These are phyloP conservation scores for Aspergillus hiratsukae DNA, from an alignment of 2,329 filamentous ascomycete genomes.

Conservation along the genomic window DNA sequence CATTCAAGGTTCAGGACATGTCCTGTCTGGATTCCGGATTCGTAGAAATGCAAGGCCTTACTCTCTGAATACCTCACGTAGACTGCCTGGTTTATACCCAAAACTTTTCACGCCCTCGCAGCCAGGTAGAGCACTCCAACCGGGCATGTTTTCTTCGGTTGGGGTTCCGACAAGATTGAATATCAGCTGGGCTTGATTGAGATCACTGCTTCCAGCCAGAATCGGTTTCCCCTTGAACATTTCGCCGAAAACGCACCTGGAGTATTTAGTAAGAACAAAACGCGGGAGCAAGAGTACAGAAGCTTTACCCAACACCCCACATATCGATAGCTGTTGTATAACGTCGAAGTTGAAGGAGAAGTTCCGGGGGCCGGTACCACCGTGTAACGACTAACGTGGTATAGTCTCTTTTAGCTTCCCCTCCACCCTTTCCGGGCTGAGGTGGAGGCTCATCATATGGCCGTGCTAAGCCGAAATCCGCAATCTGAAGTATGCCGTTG, in stretches of 20 bases:
- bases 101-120: constrained; percentile 67
- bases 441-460: constrained; percentile 86
- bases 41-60: constrained; percentile 33
- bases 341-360: constrained; percentile 77
- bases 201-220: constrained; percentile 80
- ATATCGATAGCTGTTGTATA: constrained; percentile 98
- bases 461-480: constrained; percentile 90
- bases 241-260: constrained; percentile 92
- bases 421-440: constrained; percentile 70
- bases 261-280: constrained; percentile 20
- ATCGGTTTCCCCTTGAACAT: constrained; percentile 96
- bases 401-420: constrained; percentile 83
- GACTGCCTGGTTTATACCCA: constrained; percentile 58
- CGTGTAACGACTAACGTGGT: constrained; percentile 94
- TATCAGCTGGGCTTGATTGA: constrained; percentile 86
- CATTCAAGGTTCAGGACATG: background rate
- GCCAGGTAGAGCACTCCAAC: constrained; percentile 77
- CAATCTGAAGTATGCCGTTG: constrained; percentile 87
- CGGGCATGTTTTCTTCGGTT: constrained; percentile 86
- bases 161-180: constrained; percentile 90
- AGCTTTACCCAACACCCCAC: constrained; percentile 86
- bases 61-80: constrained; percentile 71
- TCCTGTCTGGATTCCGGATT: background rate
- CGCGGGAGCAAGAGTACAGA: background rate
- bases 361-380: constrained; percentile 94